Evolutionary conservation across 257 asterid genomes (phyloP).

Genomic region (Nicotiana sylvestris): DNA sequence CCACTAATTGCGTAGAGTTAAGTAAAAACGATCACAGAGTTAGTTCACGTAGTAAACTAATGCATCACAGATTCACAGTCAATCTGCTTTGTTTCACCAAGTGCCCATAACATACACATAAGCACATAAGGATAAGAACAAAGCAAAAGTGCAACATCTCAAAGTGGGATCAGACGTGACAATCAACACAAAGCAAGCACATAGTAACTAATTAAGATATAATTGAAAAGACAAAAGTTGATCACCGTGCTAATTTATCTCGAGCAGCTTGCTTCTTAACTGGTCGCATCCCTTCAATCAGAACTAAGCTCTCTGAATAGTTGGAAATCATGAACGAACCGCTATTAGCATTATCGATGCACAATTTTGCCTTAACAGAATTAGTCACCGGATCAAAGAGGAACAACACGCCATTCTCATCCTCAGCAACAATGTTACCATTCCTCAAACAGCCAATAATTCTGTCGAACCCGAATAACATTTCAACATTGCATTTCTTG

Average conservation of each 20-base stretch:
- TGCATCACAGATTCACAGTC: not conserved
- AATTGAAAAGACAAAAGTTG: too few species aligned
- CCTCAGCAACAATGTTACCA: constrained; percentile 13
- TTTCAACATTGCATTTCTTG: not conserved
- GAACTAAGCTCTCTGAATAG: not conserved
- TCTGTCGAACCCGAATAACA: not conserved
- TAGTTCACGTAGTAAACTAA: not conserved
- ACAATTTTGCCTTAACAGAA: not conserved
- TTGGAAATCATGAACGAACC: not conserved
- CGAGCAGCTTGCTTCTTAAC: not conserved
- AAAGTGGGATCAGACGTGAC: not conserved
- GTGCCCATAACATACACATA: not conserved
- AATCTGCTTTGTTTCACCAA: not conserved
- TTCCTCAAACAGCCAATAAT: constrained; percentile 11
- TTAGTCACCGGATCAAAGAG: not conserved
- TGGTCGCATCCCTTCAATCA: not conserved
- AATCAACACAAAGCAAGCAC: not conserved
- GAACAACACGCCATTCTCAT: not conserved
- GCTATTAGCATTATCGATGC: not conserved
- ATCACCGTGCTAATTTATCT: not conserved
- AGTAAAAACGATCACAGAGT: not conserved
- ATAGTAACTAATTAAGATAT: not conserved
- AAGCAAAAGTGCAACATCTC: not conserved
- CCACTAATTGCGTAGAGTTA: not conserved
- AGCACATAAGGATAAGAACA: not conserved